Evolutionary conservation across 106 monocot genomes (phyloP), one percentile per base, ranked within the genome.

Genomic region (Phalaenopsis aphrodite): DNA sequence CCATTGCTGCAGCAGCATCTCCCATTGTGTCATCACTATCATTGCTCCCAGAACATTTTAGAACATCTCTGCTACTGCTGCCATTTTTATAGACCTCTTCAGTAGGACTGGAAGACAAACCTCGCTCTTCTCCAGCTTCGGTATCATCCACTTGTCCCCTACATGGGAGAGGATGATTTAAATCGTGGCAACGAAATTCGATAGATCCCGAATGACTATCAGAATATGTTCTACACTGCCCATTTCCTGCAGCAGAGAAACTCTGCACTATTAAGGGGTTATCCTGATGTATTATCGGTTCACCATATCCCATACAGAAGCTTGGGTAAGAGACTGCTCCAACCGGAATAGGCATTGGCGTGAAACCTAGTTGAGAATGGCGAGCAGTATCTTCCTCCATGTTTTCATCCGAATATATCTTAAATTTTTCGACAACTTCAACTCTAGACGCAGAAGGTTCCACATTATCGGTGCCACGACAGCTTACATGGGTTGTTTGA

Each of bases 281-380:
- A 52, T 52, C 52, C 52, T 52, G 52, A 12, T 52, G 14, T 1
- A 52, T 52, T 12, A 52, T 52, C 14, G 52, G 52, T 12, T 52
- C 52, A 3, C 83, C 79, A 79, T 89, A 91, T 3, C 86, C 79
- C 38, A 83, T 24, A 47, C 56, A 88, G 39, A 90, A 87, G 74
- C 78, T 85, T 45, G 85, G 81, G 75, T 83, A 91, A 75, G 93
- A 85, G 19, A 86, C 61, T 78, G 89, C 73, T 49, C 89, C 79
- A 65, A 86, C 79, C 76, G 87, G 85, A 76, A 88, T 66, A 39
- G 87, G 90, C 65, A 93, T 21, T 45, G 89, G 68, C 17, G 91
- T 86, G 67, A 90, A 83, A 77, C 88, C 89, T 74, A 79, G 76
- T 46, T 84, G 91, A 45, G 78, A 58, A 58, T 81, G 87, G 71